Base-by-base conservation (phyloP, 2,329 filamentous ascomycete species). In the Zasmidium citrigriseum region DNA sequence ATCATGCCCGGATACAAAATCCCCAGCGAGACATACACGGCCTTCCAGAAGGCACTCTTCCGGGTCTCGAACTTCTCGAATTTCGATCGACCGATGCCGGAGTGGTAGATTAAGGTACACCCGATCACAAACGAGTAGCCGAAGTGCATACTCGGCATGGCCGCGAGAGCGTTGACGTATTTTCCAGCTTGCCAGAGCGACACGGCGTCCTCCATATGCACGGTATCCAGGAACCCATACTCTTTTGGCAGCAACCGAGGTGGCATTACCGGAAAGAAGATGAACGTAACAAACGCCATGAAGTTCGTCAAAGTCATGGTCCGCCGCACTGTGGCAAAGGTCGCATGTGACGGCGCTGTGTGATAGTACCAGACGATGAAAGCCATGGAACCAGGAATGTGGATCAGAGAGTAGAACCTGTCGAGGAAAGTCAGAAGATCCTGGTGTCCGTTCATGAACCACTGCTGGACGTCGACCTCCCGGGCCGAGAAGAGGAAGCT, bases 331-430 rank as follows among this genome's bases (percentile, higher is more conserved):
- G 71, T 66, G 23, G 76, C 70, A 54, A 77, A 78, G 1, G 75
- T 76, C 7, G 72, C 64, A 63, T 79, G 77, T 0, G 75, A 79
- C 12, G 80, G 79, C 3, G 83, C 82, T 34, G 80, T 79, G 67
- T 83, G 83, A 69, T 86, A 86, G 70, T 84, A 86, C 79, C 82
- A 86, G 20, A 61, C 61, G 41, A 63, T 55, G 44, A 63, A 63
- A 20, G 81, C 81, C 57, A 86, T 82, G 46, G 82, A 85, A n/a
- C 82, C 83, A 2, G 83, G 83, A 54, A 86, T 85, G 64, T 86
- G 83, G 46, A 86, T 83, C 16, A 85, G 67, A 1, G 83, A 82
- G 70, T 86, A 86, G 22, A 79, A 80, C 59, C 81, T 82, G 71
- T 86, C 85, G 62, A 86, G 69, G 3, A 83, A 73, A 0, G 82